Conservation (phyloP, 2,329 filamentous ascomycete species). For the Cryoendolithus antarcticus region DNA sequence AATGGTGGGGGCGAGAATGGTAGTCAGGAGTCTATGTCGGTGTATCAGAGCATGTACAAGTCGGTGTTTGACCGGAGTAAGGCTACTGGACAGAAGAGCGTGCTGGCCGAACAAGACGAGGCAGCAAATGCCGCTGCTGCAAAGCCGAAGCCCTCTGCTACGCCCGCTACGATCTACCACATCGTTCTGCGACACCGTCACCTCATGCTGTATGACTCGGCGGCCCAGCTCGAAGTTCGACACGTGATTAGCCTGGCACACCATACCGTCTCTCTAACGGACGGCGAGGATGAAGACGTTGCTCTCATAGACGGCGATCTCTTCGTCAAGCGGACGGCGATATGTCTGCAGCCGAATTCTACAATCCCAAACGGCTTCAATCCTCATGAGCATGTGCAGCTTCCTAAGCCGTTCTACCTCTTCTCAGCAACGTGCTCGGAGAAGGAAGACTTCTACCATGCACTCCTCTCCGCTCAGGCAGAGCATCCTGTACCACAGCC, state of each 20-base stretch:
- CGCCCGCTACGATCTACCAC: slow-evolving; percentile 14
- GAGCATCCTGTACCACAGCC: slow-evolving; percentile 57
- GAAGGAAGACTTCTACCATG: slow-evolving; percentile 97
- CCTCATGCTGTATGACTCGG: slow-evolving; percentile 93
- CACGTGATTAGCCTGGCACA: slow-evolving; percentile 90
- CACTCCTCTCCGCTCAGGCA: slow-evolving; percentile 61
- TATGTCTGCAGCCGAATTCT: slow-evolving; percentile 18
- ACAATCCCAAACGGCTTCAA: slow-evolving; percentile 1
- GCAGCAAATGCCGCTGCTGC: slow-evolving; percentile 1
- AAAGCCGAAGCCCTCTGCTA: slow-evolving; percentile 1
- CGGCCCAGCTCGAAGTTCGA: slow-evolving; percentile 86
- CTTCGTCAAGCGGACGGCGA: slow-evolving; percentile 65
- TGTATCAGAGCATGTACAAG: slow-evolving; percentile 96
- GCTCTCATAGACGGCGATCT: slow-evolving; percentile 79
- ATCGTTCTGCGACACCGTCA: slow-evolving; percentile 63
- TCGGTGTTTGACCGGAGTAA: slow-evolving; percentile 80
- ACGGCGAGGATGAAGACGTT: slow-evolving; percentile 36
- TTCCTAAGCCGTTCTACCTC: slow-evolving; percentile 71
- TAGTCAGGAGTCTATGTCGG: slow-evolving; percentile 55
- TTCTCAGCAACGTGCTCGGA: slow-evolving; percentile 93
- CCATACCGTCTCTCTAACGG: slow-evolving; percentile 74
- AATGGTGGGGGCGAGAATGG: slow-evolving; percentile 29
- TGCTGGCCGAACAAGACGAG: slow-evolving; percentile 11
- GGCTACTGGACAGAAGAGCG: slow-evolving; percentile 20
- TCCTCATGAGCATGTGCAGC: neutral